phyloP scores from a whole-genome alignment of 495 filamentous ascomycete species.

The Aspergillus cristatus region DNA sequence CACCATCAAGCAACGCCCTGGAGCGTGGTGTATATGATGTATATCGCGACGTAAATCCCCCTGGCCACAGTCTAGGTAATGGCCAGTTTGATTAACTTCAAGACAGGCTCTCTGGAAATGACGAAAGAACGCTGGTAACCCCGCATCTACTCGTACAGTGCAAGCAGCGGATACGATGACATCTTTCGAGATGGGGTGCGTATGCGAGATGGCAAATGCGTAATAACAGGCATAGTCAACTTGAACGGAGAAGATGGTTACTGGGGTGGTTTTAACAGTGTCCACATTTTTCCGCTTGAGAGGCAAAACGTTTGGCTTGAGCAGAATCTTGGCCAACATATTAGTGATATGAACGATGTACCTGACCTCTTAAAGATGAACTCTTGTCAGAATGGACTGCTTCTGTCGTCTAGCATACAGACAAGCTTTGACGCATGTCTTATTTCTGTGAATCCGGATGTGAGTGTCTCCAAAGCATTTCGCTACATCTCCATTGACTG shows the following conservation, averaged over 20 bases:
- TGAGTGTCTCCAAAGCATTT: slow-evolving; percentile 10
- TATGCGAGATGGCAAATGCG: slow-evolving; percentile 20
- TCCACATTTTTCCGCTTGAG: slow-evolving; percentile 28
- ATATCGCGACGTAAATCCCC: slow-evolving; percentile 13
- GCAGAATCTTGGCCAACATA: slow-evolving; percentile 18
- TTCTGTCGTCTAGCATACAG: slow-evolving; percentile 20
- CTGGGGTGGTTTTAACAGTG: slow-evolving; percentile 21
- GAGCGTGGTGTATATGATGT: slow-evolving; percentile 23
- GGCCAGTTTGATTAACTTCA: neutral
- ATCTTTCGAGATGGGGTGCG: slow-evolving; percentile 21
- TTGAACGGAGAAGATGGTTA: slow-evolving; percentile 4
- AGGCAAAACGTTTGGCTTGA: slow-evolving; percentile 19
- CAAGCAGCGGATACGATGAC: slow-evolving; percentile 12
- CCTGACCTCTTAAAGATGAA: slow-evolving; percentile 16
- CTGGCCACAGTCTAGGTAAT: slow-evolving; percentile 3
- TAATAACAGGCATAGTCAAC: slow-evolving; percentile 18
- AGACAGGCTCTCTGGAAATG: slow-evolving; percentile 12
- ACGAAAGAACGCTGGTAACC: slow-evolving; percentile 18
- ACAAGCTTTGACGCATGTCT: slow-evolving; percentile 20
- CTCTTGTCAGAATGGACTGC: slow-evolving; percentile 27
- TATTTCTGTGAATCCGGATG: slow-evolving; percentile 27
- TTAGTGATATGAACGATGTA: slow-evolving; percentile 12
- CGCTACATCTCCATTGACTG: slow-evolving; percentile 6
- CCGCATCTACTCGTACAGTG: slow-evolving; percentile 13
- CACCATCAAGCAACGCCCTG: slow-evolving; percentile 16